Evolutionary conservation across 1,284 basidiomycete species (phyloP), one percentile per base, ranked within the genome.

Genomic region (Jaminaea rosea): DNA sequence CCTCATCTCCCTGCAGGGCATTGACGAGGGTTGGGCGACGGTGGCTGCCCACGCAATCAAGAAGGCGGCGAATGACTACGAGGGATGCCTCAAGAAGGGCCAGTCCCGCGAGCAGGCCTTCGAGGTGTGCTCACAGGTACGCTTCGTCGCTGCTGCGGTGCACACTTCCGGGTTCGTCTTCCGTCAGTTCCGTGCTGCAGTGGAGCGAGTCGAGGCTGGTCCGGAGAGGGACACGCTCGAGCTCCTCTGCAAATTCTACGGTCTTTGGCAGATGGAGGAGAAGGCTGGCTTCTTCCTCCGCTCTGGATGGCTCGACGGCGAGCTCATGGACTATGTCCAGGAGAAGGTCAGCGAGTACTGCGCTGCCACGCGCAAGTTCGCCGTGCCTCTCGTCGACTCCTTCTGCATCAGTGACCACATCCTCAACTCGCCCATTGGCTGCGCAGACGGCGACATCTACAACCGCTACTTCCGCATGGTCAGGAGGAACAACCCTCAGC

Each of bases 231-330:
- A 67, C 46, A 53, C 65, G 37, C 60, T 73, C 26, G 55, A 63
- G 45, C 49, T 64, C 31, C 47, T 73, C 26, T 56, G 58, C 44
- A 63, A 58, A 34, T 62, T 73, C 50, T 73, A 73, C 53, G 71
- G 79, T n/a, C 70, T 79, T 11, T 80, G 79, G 78, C 76, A 78
- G 65, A 77, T 80, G 60, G 80, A 81, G 66, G 79, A 81, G 75
- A 78, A 80, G 69, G 78, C 78, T 42, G 78, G 76, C 27, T 76
- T 77, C 62, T 80, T 81, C 75, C 73, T 81, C 26, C 67, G 67
- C 39, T 64, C 61, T 53, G 77, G 77, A 48, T 80, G 77, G 75
- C 75, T 78, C 52, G 68, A 63, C 17, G 64, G 73, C 10, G 59
- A 70, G 29, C 77, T 78, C 59, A 74, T 78, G 52, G 79, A 80